Percentiles rank a stretch among this genome's conserved stretches.
Conservation (phyloP, 2,329 filamentous ascomycete genomes). For the Calycina marina region DNA sequence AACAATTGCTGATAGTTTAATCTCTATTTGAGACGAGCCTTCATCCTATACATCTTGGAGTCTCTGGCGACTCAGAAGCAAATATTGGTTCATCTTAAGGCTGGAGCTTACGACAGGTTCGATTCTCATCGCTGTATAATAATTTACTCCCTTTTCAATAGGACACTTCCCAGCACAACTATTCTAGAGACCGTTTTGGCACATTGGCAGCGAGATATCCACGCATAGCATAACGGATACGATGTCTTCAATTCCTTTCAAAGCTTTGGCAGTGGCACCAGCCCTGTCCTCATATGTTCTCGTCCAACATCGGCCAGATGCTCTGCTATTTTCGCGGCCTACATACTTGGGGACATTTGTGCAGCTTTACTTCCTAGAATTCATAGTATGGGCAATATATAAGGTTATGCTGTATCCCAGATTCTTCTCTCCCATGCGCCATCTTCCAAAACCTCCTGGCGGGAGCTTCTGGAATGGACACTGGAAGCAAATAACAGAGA, state of each 20-base stretch:
- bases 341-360: conserved; percentile 26
- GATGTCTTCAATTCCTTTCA: conserved; percentile 16
- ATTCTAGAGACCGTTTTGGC: no score
- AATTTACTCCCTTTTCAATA: no score
- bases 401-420: conserved; percentile 38
- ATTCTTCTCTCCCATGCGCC: conserved; percentile 40
- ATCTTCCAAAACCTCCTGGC: conserved; percentile 36
- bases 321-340: conserved; percentile 14
- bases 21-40: no score
- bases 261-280: conserved; percentile 13
- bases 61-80: no score
- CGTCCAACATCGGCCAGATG: conserved; percentile 11
- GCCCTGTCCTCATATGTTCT: conserved; percentile 12
- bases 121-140: no score
- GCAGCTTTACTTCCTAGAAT: conserved; percentile 26
- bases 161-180: no score
- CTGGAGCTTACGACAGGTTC: no score
- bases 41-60: no score
- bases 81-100: no score
- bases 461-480: conserved; percentile 32
- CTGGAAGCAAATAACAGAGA: conserved; percentile 22
- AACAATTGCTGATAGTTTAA: no score
- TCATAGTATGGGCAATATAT: conserved; percentile 26
- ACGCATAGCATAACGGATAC: no score
- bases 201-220: no score